A percentile compares a stretch with the other conserved stretches of the same genome.
phyloP scores from a whole-genome alignment of 345 rosid species.

The Populus deltoides region DNA sequence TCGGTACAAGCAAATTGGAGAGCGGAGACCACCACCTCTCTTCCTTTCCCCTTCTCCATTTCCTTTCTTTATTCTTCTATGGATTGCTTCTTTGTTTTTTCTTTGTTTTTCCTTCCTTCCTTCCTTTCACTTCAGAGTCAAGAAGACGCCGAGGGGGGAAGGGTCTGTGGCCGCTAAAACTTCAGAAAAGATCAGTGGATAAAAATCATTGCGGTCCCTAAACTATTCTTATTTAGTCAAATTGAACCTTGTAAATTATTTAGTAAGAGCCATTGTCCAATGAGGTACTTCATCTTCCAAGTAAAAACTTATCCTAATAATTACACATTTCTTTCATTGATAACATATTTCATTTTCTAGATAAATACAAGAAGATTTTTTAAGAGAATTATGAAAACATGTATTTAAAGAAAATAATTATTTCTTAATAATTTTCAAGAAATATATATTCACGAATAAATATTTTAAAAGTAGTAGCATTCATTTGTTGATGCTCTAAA shows the following conservation, averaged over 20 bases:
- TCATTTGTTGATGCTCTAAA: no score
- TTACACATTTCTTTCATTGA: no score
- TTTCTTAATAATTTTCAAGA: no score
- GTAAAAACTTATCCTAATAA: no score
- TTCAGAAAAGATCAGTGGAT: neutral
- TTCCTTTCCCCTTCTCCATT: neutral
- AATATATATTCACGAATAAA: no score
- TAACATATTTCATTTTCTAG: no score
- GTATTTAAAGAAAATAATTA: no score
- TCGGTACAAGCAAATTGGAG: slow-evolving; percentile 85
- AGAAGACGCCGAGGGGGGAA: neutral
- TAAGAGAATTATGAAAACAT: no score
- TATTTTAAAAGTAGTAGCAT: no score
- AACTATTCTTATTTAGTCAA: neutral
- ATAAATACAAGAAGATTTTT: no score
- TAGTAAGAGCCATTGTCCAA: no score
- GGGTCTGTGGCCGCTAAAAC: neutral
- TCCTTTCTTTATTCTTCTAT: neutral
- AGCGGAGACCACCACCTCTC: slow-evolving; percentile 65
- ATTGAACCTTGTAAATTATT: neutral
- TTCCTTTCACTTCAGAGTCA: neutral
- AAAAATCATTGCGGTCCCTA: neutral
- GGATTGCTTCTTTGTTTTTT: neutral
- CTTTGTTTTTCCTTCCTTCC: neutral
- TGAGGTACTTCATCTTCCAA: no score